Evolutionary conservation across 1,284 basidiomycete genomes (phyloP).

Genomic region (Apiotrichum gamsii): DNA sequence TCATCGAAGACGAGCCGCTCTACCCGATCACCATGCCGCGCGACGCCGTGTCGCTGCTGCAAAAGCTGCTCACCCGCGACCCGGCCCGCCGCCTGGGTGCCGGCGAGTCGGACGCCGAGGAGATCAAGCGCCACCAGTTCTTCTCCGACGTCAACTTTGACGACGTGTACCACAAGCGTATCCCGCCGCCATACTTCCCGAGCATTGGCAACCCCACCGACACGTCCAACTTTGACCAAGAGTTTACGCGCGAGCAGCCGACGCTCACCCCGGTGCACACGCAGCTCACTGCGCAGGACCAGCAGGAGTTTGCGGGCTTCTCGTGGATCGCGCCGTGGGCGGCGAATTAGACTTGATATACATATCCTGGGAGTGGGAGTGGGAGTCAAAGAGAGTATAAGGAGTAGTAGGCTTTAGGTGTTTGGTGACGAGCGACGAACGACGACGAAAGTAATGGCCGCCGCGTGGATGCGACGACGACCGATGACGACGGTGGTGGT

Average conservation of each 20-base stretch:
- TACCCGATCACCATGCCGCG: slow-evolving; percentile 99
- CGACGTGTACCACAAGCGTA: slow-evolving; percentile 90
- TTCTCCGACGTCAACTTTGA: slow-evolving; percentile 98
- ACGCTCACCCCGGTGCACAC: slow-evolving; percentile 96
- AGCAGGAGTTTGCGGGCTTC: slow-evolving; percentile 93
- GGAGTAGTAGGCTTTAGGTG: too few species aligned
- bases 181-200: slow-evolving; percentile 95
- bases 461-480: too few species aligned
- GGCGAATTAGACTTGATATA: background rate
- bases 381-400: too few species aligned
- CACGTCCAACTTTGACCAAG: slow-evolving; percentile 78
- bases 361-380: background rate
- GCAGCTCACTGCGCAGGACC: slow-evolving; percentile 84
- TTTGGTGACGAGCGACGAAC: too few species aligned
- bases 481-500: too few species aligned
- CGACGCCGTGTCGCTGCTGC: slow-evolving; percentile 90
- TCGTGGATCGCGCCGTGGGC: slow-evolving; percentile 57
- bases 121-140: slow-evolving; percentile 96
- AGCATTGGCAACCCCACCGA: slow-evolving; percentile 60
- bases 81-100: slow-evolving; percentile 89
- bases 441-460: too few species aligned
- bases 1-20: slow-evolving; percentile 94
- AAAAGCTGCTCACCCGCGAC: slow-evolving; percentile 92
- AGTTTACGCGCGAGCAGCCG: slow-evolving; percentile 94
- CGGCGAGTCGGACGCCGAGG: slow-evolving; percentile 87